A percentile compares a stretch with the other conserved stretches of the same genome.
Evolutionary conservation across 2,329 filamentous ascomycete genomes (phyloP).

Genomic region (Aspergillus quadrilineatus): DNA sequence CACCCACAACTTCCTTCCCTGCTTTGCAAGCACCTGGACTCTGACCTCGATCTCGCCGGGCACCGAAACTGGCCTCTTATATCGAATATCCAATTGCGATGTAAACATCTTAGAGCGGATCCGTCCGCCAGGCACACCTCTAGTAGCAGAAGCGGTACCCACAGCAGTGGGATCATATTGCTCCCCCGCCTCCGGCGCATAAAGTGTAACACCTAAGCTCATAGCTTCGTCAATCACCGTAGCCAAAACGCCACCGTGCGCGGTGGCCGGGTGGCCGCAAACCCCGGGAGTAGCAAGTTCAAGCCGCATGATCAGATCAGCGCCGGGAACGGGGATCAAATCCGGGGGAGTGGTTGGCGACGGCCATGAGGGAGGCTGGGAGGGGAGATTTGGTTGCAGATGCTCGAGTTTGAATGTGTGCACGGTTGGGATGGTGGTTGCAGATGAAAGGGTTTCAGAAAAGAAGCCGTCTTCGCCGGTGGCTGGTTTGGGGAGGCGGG

Average conservation of each 20-base stretch:
- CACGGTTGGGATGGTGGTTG: slow-evolving; percentile 24
- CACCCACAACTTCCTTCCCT: slow-evolving; percentile 44
- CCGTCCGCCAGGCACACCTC: slow-evolving; percentile 12
- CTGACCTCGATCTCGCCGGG: slow-evolving; percentile 40
- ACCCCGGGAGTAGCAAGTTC: slow-evolving; percentile 14
- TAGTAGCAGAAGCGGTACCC: background rate
- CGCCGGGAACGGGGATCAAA: slow-evolving; percentile 13
- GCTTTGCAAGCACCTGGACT: slow-evolving; percentile 36
- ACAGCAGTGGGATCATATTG: background rate
- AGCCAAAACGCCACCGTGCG: slow-evolving; percentile 17
- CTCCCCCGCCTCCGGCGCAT: slow-evolving; percentile 15
- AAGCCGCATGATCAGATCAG: slow-evolving; percentile 14
- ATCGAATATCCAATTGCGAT: slow-evolving; percentile 42
- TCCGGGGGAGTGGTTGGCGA: slow-evolving; percentile 22
- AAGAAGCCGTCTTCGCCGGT: slow-evolving; percentile 48
- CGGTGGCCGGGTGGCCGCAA: slow-evolving; percentile 14
- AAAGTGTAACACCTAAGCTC: slow-evolving; percentile 36
- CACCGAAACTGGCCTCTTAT: slow-evolving; percentile 36
- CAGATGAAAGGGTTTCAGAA: slow-evolving; percentile 28
- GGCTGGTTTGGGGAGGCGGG: slow-evolving; percentile 39
- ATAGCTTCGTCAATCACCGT: slow-evolving; percentile 44
- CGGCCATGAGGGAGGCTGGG: slow-evolving; percentile 26
- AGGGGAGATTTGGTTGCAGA: slow-evolving; percentile 15
- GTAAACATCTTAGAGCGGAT: slow-evolving; percentile 35
- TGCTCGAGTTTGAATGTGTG: slow-evolving; percentile 37